These are phyloP conservation scores for Fusarium liriodendri DNA, from an alignment of 2,329 filamentous ascomycete species.

Conservation along the genomic window DNA sequence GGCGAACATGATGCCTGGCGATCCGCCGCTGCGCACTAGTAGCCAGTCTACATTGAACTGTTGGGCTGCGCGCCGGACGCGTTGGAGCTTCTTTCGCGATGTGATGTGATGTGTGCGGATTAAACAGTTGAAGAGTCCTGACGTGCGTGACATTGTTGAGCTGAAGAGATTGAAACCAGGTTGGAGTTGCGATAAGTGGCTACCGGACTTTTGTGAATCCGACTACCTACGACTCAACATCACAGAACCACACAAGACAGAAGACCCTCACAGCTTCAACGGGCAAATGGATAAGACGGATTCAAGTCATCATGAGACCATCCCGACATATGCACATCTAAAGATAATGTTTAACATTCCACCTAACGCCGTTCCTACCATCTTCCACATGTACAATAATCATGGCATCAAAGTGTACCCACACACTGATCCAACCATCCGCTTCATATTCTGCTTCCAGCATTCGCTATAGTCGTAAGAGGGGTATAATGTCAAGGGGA, in stretches of 20 bases:
- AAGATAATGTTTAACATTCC: conserved; percentile 18
- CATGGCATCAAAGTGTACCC: conserved; percentile 31
- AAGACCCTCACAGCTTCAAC: background rate
- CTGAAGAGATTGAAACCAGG: background rate
- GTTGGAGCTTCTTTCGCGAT: conserved; percentile 76
- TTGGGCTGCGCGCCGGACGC: conserved; percentile 71
- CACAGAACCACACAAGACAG: background rate
- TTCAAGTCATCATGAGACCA: conserved; percentile 7
- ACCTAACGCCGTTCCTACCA: conserved; percentile 33
- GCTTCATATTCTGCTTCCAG: conserved; percentile 6
- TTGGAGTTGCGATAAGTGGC: background rate
- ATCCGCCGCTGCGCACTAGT: conserved; percentile 73
- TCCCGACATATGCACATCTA: conserved; percentile 33
- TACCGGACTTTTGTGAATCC: conserved; percentile 32
- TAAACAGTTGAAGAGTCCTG: conserved; percentile 52
- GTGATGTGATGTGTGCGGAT: conserved; percentile 87
- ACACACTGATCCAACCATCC: conserved; percentile 30
- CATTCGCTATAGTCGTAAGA: conserved; percentile 33
- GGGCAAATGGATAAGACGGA: background rate
- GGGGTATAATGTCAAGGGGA: conserved; percentile 42
- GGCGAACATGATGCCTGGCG: conserved; percentile 83
- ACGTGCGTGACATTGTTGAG: conserved; percentile 31
- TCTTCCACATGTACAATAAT: conserved; percentile 21
- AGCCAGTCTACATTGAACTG: conserved; percentile 68
- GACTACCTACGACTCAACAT: background rate